Conservation (phyloP, 306 rosid genomes). For the Glycyrrhiza uralensis region DNA sequence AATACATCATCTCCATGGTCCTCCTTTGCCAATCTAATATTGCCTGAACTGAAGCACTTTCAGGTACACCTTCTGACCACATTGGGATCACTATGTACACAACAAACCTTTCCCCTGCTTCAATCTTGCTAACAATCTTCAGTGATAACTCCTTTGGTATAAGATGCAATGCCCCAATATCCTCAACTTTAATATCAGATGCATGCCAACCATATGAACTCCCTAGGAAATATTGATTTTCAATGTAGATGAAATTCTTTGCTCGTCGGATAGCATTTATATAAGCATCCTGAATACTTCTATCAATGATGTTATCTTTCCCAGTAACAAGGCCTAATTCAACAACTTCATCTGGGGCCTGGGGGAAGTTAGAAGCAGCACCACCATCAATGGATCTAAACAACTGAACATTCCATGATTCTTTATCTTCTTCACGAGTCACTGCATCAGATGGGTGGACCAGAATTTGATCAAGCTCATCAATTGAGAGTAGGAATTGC, state of each 20-base stretch:
- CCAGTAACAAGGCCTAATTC: slow-evolving; percentile 64
- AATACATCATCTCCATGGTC: slow-evolving; percentile 82
- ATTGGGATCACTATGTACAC: slow-evolving; percentile 75
- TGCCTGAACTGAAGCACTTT: slow-evolving; percentile 76
- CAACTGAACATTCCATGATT: slow-evolving; percentile 74
- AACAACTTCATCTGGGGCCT: slow-evolving; percentile 30
- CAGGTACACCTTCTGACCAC: slow-evolving; percentile 93
- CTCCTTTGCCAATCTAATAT: slow-evolving; percentile 85
- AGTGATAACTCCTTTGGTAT: slow-evolving; percentile 77
- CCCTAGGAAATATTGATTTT: slow-evolving; percentile 83
- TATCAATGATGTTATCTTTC: slow-evolving; percentile 56
- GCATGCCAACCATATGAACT: slow-evolving; percentile 78
- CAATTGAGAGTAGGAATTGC: slow-evolving; percentile 26
- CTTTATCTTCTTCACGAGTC: slow-evolving; percentile 22
- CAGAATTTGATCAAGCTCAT: slow-evolving; percentile 29
- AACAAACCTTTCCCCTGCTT: slow-evolving; percentile 60
- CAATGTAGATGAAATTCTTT: slow-evolving; percentile 71
- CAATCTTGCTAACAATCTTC: slow-evolving; percentile 76
- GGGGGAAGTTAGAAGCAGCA: slow-evolving; percentile 56
- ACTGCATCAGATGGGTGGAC: slow-evolving; percentile 34
- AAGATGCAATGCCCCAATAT: slow-evolving; percentile 66
- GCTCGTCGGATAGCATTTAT: slow-evolving; percentile 74
- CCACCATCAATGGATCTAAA: slow-evolving; percentile 88
- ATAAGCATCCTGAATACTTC: slow-evolving; percentile 79
- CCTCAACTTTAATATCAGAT: slow-evolving; percentile 42